These are phyloP conservation scores for Phascolomyces articulosus DNA, from an alignment of 371 early-diverging fungal genomes.

Conservation along the genomic window DNA sequence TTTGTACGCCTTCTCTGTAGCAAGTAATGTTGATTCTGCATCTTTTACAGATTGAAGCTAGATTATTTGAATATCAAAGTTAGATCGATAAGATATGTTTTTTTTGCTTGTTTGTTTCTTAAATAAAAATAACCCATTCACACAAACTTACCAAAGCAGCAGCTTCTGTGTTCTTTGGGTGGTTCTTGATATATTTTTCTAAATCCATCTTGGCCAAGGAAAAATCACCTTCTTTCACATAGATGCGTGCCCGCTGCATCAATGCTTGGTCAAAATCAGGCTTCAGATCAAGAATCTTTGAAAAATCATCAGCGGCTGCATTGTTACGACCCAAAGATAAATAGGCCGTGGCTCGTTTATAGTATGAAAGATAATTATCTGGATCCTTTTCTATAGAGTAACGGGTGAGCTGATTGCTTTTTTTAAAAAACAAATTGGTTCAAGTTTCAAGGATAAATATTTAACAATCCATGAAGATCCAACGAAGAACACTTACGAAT, in stretches of 20 bases:
- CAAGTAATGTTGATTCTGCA: slow-evolving; percentile 37
- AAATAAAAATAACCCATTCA: no score
- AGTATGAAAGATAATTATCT: slow-evolving; percentile 80
- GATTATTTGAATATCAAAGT: neutral
- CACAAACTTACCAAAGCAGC: slow-evolving; percentile 28
- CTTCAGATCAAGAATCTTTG: slow-evolving; percentile 72
- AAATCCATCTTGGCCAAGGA: slow-evolving; percentile 61
- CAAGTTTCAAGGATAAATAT: no score
- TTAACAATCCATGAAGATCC: no score
- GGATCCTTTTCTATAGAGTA: slow-evolving; percentile 70
- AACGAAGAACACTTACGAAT: slow-evolving; percentile 54
- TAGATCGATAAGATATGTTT: no score
- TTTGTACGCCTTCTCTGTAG: slow-evolving; percentile 47
- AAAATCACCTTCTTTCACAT: slow-evolving; percentile 73
- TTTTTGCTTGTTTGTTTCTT: neutral
- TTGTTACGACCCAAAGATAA: slow-evolving; percentile 72
- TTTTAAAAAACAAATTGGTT: no score
- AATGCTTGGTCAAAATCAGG: slow-evolving; percentile 85
- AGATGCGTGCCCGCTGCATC: slow-evolving; percentile 79
- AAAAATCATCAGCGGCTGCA: slow-evolving; percentile 81
- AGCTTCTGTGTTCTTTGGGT: slow-evolving; percentile 46
- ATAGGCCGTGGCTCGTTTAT: slow-evolving; percentile 86
- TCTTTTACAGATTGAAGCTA: slow-evolving; percentile 50
- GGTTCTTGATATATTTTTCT: slow-evolving; percentile 33
- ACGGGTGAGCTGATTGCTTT: no score